Evolutionary conservation across 2,329 filamentous ascomycete genomes (phyloP), one percentile per base, ranked within the genome.

Genomic region (Colletotrichum sp.): DNA sequence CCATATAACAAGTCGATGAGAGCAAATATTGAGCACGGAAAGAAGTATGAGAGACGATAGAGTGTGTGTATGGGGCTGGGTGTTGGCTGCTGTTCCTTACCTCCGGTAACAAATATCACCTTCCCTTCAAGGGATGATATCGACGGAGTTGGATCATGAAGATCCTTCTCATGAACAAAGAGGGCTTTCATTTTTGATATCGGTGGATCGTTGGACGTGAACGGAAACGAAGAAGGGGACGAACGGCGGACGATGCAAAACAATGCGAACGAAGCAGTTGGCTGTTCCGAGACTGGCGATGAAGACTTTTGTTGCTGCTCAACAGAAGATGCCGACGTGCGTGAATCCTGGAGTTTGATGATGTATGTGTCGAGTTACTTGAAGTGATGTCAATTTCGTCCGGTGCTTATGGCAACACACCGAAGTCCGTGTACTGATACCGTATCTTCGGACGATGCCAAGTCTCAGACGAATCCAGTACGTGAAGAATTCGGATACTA

Each of bases 31-130:
- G 16, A 38, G 36, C 4, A 16, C 7, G 6, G 34, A 8, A 36
- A 16, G 14, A 36, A 0, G 34, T 36, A 36, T 3, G 10, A 55
- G n/a, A 24, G 26, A 28, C 26, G 5, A 28, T 5, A 28, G 26
- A 28, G 5, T 7, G 26, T 28, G 26, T 28, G 26, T 28, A 28
- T 28, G 5, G 6, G 26, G 26, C 5, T 28, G 6, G 26, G 26
- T 28, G 26, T 16, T 38, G 4, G 14, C 24, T 5, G 30, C 16
- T 5, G 16, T 2, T 9, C 36, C 69, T 48, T 81, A 88, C 88
- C 89, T 69, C 89, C 89, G 4, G 89, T 90, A 7, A 90, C 81
- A 18, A 90, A 81, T 55, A 90, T 84, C 9, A 89, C 85, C 75
- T 89, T 90, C 56, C 85, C 87, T 2, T 83, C 79, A 18, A 90